Percentiles rank a stretch among this genome's conserved stretches.
phyloP scores from a whole-genome alignment of 305 asterid species.

The Fraxinus sp. region DNA sequence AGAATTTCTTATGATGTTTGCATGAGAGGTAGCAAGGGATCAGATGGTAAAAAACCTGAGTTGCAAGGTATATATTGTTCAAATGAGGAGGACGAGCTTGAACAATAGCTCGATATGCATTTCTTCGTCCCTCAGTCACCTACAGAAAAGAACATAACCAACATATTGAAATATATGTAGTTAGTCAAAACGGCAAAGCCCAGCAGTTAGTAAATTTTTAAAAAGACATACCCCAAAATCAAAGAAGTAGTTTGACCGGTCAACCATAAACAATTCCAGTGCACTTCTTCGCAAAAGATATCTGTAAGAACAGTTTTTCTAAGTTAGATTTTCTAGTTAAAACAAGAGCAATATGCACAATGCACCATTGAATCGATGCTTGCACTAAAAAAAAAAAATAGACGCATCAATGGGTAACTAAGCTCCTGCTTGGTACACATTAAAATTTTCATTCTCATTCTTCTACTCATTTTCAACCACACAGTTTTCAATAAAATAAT shows the following conservation, averaged over 20 bases:
- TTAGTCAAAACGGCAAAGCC: slow-evolving; percentile 22
- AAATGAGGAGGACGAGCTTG: slow-evolving; percentile 97
- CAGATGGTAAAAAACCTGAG: slow-evolving; percentile 67
- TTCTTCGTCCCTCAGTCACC: slow-evolving; percentile 77
- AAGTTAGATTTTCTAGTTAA: slow-evolving; percentile 15
- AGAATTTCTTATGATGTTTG: slow-evolving; percentile 14
- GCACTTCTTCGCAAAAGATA: slow-evolving; percentile 98
- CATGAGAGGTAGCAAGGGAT: slow-evolving; percentile 26
- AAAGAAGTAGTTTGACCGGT: slow-evolving; percentile 93
- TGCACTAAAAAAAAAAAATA: slow-evolving; percentile 12
- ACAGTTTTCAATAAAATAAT: too few relatives aligned
- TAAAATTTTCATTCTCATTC: too few relatives aligned
- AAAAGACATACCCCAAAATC: slow-evolving; percentile 84
- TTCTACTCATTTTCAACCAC: too few relatives aligned
- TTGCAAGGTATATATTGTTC: slow-evolving; percentile 93
- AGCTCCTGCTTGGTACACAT: too few relatives aligned
- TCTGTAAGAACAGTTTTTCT: slow-evolving; percentile 47
- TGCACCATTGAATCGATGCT: slow-evolving; percentile 9
- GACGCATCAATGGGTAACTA: slow-evolving; percentile 15
- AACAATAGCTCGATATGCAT: slow-evolving; percentile 97
- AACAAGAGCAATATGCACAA: slow-evolving; percentile 19
- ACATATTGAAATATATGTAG: slow-evolving; percentile 22
- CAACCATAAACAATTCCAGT: slow-evolving; percentile 93
- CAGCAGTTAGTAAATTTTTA: slow-evolving; percentile 24
- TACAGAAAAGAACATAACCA: slow-evolving; percentile 34